A percentile compares a stretch with the other conserved stretches of the same genome.
Conservation (phyloP, 495 filamentous ascomycete genomes). For the Immersiella caudata region DNA sequence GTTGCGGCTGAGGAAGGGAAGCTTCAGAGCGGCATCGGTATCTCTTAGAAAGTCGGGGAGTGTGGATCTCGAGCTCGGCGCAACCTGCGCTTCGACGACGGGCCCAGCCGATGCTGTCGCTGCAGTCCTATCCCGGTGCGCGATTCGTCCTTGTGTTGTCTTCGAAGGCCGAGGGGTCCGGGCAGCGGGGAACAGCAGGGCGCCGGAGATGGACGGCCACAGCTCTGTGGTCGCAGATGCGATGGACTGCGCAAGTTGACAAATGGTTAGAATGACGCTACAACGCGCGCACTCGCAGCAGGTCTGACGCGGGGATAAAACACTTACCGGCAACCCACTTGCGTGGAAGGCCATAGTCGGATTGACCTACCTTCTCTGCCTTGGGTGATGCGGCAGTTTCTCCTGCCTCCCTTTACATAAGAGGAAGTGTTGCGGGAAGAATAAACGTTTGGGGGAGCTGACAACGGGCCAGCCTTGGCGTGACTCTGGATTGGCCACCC, state of each 20-base stretch:
- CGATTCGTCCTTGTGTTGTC: constrained; percentile 19
- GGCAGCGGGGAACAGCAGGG: constrained; percentile 46
- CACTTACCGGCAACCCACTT: constrained; percentile 47
- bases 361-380: constrained; percentile 18
- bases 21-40: constrained; percentile 24
- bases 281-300: neutral
- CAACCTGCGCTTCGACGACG: constrained; percentile 2
- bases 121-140: neutral
- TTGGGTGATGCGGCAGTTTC: constrained; percentile 4
- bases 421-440: constrained; percentile 9
- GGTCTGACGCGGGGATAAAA: neutral
- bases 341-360: constrained; percentile 46
- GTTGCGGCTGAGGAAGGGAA: constrained; percentile 26
- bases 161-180: constrained; percentile 14
- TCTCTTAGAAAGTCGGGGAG: constrained; percentile 49
- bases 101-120: constrained; percentile 14
- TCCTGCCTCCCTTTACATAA: neutral
- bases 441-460: constrained; percentile 5
- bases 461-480: constrained; percentile 10
- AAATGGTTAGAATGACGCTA: constrained; percentile 14
- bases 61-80: constrained; percentile 25
- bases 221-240: constrained; percentile 55
- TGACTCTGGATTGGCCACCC: constrained; percentile 2
- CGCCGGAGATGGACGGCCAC: constrained; percentile 58
- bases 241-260: constrained; percentile 42